Evolutionary conservation across 1,284 basidiomycete genomes (phyloP).

Genomic region (Melampsora allii-populina): DNA sequence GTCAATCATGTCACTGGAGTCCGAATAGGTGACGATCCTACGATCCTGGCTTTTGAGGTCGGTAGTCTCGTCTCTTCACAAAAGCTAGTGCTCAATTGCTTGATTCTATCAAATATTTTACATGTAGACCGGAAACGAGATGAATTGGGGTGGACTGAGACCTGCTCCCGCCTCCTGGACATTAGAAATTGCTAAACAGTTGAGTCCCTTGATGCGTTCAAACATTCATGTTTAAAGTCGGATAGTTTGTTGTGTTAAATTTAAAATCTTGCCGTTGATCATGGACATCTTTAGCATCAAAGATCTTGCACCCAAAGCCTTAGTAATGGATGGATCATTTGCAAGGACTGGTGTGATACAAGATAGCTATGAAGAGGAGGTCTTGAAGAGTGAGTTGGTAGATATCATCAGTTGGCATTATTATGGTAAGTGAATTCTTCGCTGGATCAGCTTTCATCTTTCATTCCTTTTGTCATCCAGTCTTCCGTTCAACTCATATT

Average conservation of each 20-base stretch:
- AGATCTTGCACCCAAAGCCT: conserved; percentile 48
- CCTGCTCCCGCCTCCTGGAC: conserved; percentile 50
- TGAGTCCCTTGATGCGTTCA: not conserved
- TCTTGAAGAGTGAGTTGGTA: conserved; percentile 47
- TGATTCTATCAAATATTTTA: not conserved
- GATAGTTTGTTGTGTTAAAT: not conserved
- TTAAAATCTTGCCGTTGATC: not conserved
- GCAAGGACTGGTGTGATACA: conserved; percentile 48
- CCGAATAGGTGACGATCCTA: conserved; percentile 51
- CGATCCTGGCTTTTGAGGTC: conserved; percentile 52
- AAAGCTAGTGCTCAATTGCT: not conserved
- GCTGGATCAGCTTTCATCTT: not conserved
- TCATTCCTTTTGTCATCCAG: not conserved
- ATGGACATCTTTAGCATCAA: conserved; percentile 47
- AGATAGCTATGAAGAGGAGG: conserved; percentile 47
- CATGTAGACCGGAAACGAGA: conserved; percentile 39
- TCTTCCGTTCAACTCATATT: not conserved
- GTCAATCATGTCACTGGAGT: conserved; percentile 51
- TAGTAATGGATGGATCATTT: conserved; percentile 52
- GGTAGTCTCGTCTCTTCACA: conserved; percentile 13
- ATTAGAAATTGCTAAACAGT: conserved; percentile 45
- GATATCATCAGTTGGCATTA: conserved; percentile 51
- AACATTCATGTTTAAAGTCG: no score
- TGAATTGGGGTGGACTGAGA: conserved; percentile 45
- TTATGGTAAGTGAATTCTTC: conserved; percentile 45